Base-by-base conservation (phyloP, 345 rosid genomes). In the Rhodamnia rubescens region DNA sequence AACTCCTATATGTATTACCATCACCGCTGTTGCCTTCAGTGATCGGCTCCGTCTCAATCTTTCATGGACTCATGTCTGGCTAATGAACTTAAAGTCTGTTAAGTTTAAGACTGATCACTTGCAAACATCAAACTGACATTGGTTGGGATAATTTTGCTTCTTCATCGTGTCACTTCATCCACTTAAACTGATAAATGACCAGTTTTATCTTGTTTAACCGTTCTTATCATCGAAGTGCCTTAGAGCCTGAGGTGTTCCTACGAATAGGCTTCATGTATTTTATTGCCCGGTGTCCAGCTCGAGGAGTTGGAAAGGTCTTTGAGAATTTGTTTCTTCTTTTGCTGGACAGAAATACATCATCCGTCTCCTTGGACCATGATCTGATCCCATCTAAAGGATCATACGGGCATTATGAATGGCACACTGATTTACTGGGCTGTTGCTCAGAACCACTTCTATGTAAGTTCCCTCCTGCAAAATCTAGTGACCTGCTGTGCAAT, bases 371-470 rank as follows among this genome's bases (percentile, higher is more conserved):
- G 7, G 90, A 94, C 55, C 96, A 86, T 74, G 95, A 94, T 88
- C 88, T 94, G 90, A 92, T 92, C 85, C 92, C 99, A 52, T 88
- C 84, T 84, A 93, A 88, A 88, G 93, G 90, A 81, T 93, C 92
- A 75, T 88, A 89, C 84, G 87, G 57, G n/a, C 85, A 92, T 85
- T 96, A 93, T 57, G 99, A 97, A 83, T 97, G 99, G 99, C 96
- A 96, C 52, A 90, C 95, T 50, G 99, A 97, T 89, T 91, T 97
- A 88, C 98, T 97, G 52, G 99, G 94, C 85, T 97, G 99, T 89
- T 97, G 98, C 90, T 93, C 95, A 52, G 98, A 97, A 88, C 99
- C 99, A 88, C 93, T 86, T 86, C 91, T 97, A 11, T 97, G 99
- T 97, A 94, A 74, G 98, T 90, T 82, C 36, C 87, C n/a, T 52